Evolutionary conservation across 805 yeast species (phyloP).

Genomic region (Wickerhamiella dianesei): DNA sequence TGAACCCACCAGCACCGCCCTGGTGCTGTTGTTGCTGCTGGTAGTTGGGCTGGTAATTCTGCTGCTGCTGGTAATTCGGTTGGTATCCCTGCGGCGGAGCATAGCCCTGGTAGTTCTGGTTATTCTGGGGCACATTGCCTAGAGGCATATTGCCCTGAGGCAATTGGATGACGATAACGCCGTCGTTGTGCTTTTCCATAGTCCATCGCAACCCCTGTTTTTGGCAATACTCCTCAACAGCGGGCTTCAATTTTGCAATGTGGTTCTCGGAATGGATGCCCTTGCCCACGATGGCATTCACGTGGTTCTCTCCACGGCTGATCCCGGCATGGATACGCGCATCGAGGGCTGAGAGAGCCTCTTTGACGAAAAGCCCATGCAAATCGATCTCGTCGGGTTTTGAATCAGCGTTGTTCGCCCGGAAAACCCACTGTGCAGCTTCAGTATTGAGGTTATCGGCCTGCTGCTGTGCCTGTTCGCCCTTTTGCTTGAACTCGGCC

Average conservation of each 20-base stretch:
- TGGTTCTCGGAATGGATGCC: constrained; percentile 76
- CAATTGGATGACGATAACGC: constrained; percentile 64
- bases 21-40: not conserved
- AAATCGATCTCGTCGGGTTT: constrained; percentile 76
- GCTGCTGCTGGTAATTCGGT: constrained; percentile 16
- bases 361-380: constrained; percentile 83
- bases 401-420: constrained; percentile 81
- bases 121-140: not conserved
- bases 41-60: constrained; percentile 12
- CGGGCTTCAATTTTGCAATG: constrained; percentile 79
- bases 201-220: constrained; percentile 48
- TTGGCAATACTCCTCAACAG: constrained; percentile 62
- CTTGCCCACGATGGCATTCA: constrained; percentile 84
- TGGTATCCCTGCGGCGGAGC: constrained; percentile 14
- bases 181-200: constrained; percentile 60
- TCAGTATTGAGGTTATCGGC: constrained; percentile 60
- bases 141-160: no score
- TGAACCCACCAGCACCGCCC: no score
- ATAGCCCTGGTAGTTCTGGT: constrained; percentile 4
- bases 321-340: constrained; percentile 51
- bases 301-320: constrained; percentile 40
- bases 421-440: constrained; percentile 57
- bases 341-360: constrained; percentile 67
- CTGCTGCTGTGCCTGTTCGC: constrained; percentile 42
- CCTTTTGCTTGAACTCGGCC: constrained; percentile 53